Evolutionary conservation across 805 yeast genomes (phyloP), one percentile per base, ranked within the genome.

Genomic region (Nakazawaea populi): DNA sequence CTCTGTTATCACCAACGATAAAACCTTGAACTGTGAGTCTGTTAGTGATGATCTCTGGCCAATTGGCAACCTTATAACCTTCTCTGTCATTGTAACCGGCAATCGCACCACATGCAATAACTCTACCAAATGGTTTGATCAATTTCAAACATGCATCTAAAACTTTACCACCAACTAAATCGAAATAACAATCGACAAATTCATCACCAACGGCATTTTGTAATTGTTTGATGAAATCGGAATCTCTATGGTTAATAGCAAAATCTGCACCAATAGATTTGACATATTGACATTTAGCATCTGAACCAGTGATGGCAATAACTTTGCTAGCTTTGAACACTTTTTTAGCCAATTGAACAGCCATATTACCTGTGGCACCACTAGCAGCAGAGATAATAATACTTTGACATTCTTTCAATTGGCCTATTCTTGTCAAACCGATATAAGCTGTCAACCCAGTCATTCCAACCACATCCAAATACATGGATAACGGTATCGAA

Each of bases 311-410:
- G 55, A 82, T 74, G 42, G 83, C 88, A 60, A 82, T 72, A 29
- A 83, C 82, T 56, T 71, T 76, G 42, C 72, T 65, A 31, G 84
- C 84, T 37, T 76, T 76, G 60, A 76, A 70, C 9, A 77, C 63
- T 39, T 74, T 66, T 53, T 79, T 68, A 41, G 87, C 83, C 10
- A 83, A 60, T 61, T 82, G 87, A 24, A 82, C 77, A 45, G 71
- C 77, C 45, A 74, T 65, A 29, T 80, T 73, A 11, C 89, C 89
- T n/a, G 84, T 83, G n/a, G 87, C 87, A 54, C 89, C 89, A 6
- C 84, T 76, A 11, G 89, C 89, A 52, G 87, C 88, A 18, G 83
- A 76, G 43, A 83, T 68, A 43, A 82, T 65, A 56, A 79, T 70
- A 6, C 73, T 68, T 58, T 81, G 80, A 30, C 66, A 70, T 46